Conservation (phyloP, 2,329 filamentous ascomycete species). For the Fusarium buharicum region DNA sequence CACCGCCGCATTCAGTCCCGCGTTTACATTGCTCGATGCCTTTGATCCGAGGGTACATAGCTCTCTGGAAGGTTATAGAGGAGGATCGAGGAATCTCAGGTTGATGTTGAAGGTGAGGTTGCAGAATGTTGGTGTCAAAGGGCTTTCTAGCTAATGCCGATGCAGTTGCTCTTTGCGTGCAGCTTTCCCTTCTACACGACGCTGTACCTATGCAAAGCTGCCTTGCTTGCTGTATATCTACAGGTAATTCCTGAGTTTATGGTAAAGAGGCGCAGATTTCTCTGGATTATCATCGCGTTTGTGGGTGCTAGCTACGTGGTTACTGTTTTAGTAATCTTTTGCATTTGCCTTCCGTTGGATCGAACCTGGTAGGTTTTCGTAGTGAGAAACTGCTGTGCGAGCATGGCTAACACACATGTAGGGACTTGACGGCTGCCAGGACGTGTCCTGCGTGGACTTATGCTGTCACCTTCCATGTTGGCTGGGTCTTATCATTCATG, state of each 20-base stretch:
- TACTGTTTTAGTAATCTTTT: constrained; percentile 4
- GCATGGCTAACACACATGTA: neutral
- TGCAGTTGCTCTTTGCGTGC: constrained; percentile 26
- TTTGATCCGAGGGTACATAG: constrained; percentile 28
- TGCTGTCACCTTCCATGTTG: constrained; percentile 18
- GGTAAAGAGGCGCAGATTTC: constrained; percentile 23
- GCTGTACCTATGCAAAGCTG: constrained; percentile 39
- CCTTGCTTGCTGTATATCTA: constrained; percentile 26
- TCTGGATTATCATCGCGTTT: constrained; percentile 22
- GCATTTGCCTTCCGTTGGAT: constrained; percentile 5
- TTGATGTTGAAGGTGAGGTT: constrained; percentile 24
- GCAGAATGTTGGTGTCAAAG: rapidly evolving
- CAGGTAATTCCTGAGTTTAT: constrained; percentile 29
- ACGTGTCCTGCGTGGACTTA: neutral
- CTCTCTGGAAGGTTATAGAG: constrained; percentile 6
- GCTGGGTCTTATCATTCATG: constrained; percentile 24
- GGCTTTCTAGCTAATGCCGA: rapidly evolving
- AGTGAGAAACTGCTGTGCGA: rapidly evolving
- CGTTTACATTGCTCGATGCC: constrained; percentile 10
- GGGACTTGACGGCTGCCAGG: neutral
- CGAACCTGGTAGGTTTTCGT: constrained; percentile 16
- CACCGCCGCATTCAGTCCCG: constrained; percentile 17
- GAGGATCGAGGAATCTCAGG: neutral
- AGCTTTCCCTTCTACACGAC: constrained; percentile 39
- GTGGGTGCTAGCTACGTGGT: neutral